phyloP scores from a whole-genome alignment of 495 filamentous ascomycete genomes.

The Bacidia gigantensis region DNA sequence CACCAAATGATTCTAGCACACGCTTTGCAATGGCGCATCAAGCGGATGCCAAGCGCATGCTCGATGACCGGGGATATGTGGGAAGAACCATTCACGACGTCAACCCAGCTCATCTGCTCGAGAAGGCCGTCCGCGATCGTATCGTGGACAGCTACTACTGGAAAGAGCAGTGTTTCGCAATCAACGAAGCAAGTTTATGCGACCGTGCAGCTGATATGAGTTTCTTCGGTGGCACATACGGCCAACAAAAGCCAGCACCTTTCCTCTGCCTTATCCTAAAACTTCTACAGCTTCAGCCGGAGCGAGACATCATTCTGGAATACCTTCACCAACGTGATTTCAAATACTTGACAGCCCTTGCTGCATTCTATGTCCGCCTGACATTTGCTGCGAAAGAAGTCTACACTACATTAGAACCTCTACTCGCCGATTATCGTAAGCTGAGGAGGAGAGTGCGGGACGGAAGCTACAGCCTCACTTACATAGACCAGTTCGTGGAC shows the following conservation, averaged over 20 bases:
- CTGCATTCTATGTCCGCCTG: conserved; percentile 84
- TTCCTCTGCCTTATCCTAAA: conserved; percentile 96
- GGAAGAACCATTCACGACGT: conserved; percentile 59
- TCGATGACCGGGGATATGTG: conserved; percentile 65
- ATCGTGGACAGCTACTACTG: conserved; percentile 92
- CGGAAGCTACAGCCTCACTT: conserved; percentile 55
- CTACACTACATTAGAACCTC: conserved; percentile 66
- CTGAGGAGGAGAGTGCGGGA: conserved; percentile 58
- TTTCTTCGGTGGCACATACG: conserved; percentile 74
- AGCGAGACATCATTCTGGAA: conserved; percentile 62
- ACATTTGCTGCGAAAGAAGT: conserved; percentile 74
- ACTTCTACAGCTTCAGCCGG: conserved; percentile 73
- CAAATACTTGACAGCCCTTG: conserved; percentile 81
- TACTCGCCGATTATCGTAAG: conserved; percentile 73
- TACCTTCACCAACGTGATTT: conserved; percentile 69
- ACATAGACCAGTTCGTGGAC: conserved; percentile 89
- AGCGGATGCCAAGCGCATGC: conserved; percentile 60
- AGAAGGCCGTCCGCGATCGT: conserved; percentile 84
- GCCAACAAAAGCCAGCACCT: conserved; percentile 70
- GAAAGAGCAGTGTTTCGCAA: conserved; percentile 95
- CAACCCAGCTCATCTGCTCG: conserved; percentile 80
- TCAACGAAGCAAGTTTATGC: conserved; percentile 81
- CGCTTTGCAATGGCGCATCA: conserved; percentile 36
- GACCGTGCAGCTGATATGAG: conserved; percentile 79
- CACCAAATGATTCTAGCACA: neutral